Evolutionary conservation across 208 protist species (phyloP).

Genomic region (Jaenimonas drosophilae): DNA sequence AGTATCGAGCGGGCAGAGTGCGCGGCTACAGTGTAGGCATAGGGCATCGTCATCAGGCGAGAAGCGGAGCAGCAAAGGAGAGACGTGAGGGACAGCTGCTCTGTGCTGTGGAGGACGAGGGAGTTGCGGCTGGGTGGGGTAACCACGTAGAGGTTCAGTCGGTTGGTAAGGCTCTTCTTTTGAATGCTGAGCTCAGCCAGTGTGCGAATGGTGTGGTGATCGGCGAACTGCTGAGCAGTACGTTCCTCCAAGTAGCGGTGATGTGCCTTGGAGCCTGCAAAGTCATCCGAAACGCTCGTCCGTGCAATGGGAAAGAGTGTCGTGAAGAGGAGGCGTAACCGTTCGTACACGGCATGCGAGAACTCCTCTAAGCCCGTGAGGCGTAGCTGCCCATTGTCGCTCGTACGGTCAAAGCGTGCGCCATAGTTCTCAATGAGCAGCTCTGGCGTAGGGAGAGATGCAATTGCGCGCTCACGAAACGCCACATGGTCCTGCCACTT

Average conservation of each 20-base stretch:
- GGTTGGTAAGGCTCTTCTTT: conserved; percentile 56
- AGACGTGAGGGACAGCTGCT: conserved; percentile 18
- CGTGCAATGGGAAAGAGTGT: conserved; percentile 13
- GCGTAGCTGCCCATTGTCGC: conserved; percentile 30
- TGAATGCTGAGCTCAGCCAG: conserved; percentile 4
- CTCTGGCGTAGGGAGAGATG: conserved; percentile 23
- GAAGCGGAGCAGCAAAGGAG: conserved; percentile 24
- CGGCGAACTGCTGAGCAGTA: conserved; percentile 2
- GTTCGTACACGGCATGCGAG: conserved; percentile 31
- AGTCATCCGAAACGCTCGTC: conserved; percentile 3
- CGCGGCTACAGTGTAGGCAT: conserved; percentile 33
- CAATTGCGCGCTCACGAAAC: conserved; percentile 28
- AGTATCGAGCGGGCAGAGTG: conserved; percentile 34
- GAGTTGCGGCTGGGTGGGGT: conserved; percentile 71
- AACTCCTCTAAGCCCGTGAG: conserved; percentile 59
- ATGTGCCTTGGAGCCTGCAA: conserved; percentile 5
- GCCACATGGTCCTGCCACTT: conserved; percentile 51
- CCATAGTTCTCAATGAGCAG: conserved; percentile 50
- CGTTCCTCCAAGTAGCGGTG: conserved; percentile 1
- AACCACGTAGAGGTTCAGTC: conserved; percentile 57
- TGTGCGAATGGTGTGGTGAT: conserved; percentile 1
- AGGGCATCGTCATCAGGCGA: conserved; percentile 13
- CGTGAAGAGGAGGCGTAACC: conserved; percentile 26
- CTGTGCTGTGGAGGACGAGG: conserved; percentile 35
- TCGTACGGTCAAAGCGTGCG: conserved; percentile 40